These are phyloP conservation scores for Pugionium dolabratum DNA, from an alignment of 345 rosid species.

Conservation along the genomic window DNA sequence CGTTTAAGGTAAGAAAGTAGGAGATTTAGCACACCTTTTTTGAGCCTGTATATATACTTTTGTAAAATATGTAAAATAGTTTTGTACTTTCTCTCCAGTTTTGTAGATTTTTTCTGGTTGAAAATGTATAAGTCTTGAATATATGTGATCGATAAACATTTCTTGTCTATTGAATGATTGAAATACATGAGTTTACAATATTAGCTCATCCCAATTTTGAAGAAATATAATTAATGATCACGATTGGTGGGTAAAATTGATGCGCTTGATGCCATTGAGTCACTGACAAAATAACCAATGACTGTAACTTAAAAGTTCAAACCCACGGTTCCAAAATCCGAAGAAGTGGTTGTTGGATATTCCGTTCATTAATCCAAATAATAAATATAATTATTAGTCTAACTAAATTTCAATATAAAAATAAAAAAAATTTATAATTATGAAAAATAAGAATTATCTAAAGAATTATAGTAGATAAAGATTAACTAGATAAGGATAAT, in stretches of 20 bases:
- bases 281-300: slow-evolving; percentile 34
- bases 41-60: slow-evolving; percentile 19
- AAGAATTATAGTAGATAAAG: too few species aligned
- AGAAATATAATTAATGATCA: slow-evolving; percentile 1
- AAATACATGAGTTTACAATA: neutral
- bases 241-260: slow-evolving; percentile 9
- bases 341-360: slow-evolving; percentile 28
- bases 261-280: slow-evolving; percentile 17
- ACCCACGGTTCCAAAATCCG: slow-evolving; percentile 43
- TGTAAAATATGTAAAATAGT: slow-evolving; percentile 16
- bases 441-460: too few species aligned
- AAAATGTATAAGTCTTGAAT: neutral
- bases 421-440: too few species aligned
- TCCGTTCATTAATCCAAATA: too few species aligned
- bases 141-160: neutral
- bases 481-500: too few species aligned
- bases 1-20: slow-evolving; percentile 5
- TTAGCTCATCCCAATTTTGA: neutral
- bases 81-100: neutral
- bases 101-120: neutral
- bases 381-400: too few species aligned
- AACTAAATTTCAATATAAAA: too few species aligned
- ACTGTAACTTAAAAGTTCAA: slow-evolving; percentile 27
- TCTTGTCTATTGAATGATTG: neutral
- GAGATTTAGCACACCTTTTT: slow-evolving; percentile 4